phyloP scores from a whole-genome alignment of 2,329 filamentous ascomycete species.

The Xenosphaeropsis pyriputrescens region DNA sequence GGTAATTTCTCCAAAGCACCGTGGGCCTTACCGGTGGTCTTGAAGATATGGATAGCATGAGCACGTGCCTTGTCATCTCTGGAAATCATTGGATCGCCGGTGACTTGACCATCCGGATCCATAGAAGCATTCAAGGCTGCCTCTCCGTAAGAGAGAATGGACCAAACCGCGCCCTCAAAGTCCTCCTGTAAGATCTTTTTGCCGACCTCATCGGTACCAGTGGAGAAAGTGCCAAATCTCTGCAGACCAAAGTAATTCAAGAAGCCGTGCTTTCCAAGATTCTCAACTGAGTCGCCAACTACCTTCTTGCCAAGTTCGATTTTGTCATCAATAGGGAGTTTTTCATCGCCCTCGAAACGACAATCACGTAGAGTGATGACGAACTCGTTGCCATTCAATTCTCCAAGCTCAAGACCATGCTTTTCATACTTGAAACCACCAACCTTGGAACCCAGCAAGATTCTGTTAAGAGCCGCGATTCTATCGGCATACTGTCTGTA shows the following conservation, averaged over 20 bases:
- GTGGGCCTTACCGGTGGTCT: conserved; percentile 38
- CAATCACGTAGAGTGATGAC: conserved; percentile 83
- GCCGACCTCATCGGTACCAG: conserved; percentile 75
- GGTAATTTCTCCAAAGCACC: conserved; percentile 58
- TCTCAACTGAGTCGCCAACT: conserved; percentile 44
- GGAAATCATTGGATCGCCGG: conserved; percentile 33
- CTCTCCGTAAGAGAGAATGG: conserved; percentile 60
- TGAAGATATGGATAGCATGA: conserved; percentile 63
- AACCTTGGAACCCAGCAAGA: conserved; percentile 43
- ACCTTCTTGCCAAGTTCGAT: conserved; percentile 28
- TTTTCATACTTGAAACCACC: conserved; percentile 72
- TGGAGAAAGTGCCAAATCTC: conserved; percentile 78
- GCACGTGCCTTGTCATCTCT: conserved; percentile 70
- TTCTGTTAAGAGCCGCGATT: conserved; percentile 49
- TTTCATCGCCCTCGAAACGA: conserved; percentile 33
- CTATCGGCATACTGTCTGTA: conserved; percentile 44
- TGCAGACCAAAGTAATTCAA: conserved; percentile 99
- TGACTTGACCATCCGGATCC: conserved; percentile 24
- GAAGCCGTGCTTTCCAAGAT: conserved; percentile 64
- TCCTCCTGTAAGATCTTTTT: conserved; percentile 71
- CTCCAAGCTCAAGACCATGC: conserved; percentile 63
- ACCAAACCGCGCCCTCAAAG: conserved; percentile 65
- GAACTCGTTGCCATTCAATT: conserved; percentile 83
- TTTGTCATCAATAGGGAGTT: conserved; percentile 31
- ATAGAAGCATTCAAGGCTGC: conserved; percentile 41